Conservation (phyloP, 2,329 filamentous ascomycete species). For the Penicillium sp. region DNA sequence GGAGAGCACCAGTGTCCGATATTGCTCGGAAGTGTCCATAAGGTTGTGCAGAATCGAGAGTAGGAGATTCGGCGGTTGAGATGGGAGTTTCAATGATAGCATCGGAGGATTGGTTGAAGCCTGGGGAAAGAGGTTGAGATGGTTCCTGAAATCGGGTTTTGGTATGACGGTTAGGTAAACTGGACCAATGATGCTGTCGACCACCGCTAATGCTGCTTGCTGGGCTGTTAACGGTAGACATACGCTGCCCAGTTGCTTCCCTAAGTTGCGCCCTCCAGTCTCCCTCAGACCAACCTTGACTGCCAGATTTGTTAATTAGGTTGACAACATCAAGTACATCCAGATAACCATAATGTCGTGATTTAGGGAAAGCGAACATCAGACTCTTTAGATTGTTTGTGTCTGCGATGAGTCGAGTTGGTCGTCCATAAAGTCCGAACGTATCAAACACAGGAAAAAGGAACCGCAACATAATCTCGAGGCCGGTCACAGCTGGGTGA, state of each 20-base stretch:
- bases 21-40: constrained; percentile 26
- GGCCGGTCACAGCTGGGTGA: constrained; percentile 85
- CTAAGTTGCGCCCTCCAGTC: constrained; percentile 90
- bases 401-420: constrained; percentile 80
- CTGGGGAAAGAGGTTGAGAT: constrained; percentile 20
- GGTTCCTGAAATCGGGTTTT: constrained; percentile 31
- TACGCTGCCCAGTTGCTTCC: constrained; percentile 66
- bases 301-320: constrained; percentile 75
- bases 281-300: constrained; percentile 71
- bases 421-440: constrained; percentile 86
- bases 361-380: constrained; percentile 97
- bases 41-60: background rate
- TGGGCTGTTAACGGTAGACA: constrained; percentile 35
- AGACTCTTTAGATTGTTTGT: constrained; percentile 80
- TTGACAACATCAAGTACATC: constrained; percentile 80
- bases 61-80: constrained; percentile 1
- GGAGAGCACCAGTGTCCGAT: constrained; percentile 30
- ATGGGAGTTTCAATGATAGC: constrained; percentile 27
- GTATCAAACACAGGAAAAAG: constrained; percentile 93
- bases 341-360: constrained; percentile 82
- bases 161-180: constrained; percentile 31
- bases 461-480: constrained; percentile 91
- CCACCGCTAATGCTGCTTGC: constrained; percentile 56
- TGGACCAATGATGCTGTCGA: constrained; percentile 40
- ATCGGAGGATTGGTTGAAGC: constrained; percentile 35